Evolutionary conservation across 805 yeast species (phyloP), one percentile per base, ranked within the genome.

Genomic region (Teunomyces cretensis): DNA sequence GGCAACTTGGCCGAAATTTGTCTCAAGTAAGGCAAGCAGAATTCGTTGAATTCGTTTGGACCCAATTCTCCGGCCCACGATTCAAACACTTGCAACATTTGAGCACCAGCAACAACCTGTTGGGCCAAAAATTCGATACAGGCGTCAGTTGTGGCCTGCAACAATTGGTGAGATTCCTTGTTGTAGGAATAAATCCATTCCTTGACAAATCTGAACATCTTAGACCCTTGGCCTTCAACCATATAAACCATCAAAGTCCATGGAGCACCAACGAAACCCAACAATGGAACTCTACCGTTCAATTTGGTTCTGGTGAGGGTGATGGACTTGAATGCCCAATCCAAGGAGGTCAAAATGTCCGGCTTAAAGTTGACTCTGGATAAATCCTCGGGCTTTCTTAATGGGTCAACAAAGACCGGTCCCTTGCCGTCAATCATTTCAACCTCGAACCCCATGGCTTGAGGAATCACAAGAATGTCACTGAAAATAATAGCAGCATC

Each of bases 51-150:
- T 59, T 94, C 99, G 42, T 72, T 72, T 9, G 97, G 96, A 1
- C 96, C 94, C 46, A 94, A 76, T 68, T 94, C 98, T 42, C 98
- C 96, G 46, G 96, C 99, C 96, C 97, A 91, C 30, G 96, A 86
- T 62, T 94, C 99, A 61, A 94, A 94, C 30, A 94, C 90, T 68
- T 94, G 99, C 49, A 94, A 76, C 84, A 94, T 90, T 72, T 94
- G 99, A 30, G 98, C 98, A 55, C 99, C 99, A 1, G 99, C 99
- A 54, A 83, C 81, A 37, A 94, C 96, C 68, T 94, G 99, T 58
- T 84, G 87, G 2, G 96, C 96, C 58, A 94, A 76, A 61, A 92
- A 94, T 64, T 92, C 98, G 31, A 92, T 74, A 44, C 97, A 94
- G 24, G 87, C 89, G 49, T 88, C 92, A 17, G 97, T 86, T 51